phyloP scores from a whole-genome alignment of 805 yeast species.

The Martiniozyma abietophila region DNA sequence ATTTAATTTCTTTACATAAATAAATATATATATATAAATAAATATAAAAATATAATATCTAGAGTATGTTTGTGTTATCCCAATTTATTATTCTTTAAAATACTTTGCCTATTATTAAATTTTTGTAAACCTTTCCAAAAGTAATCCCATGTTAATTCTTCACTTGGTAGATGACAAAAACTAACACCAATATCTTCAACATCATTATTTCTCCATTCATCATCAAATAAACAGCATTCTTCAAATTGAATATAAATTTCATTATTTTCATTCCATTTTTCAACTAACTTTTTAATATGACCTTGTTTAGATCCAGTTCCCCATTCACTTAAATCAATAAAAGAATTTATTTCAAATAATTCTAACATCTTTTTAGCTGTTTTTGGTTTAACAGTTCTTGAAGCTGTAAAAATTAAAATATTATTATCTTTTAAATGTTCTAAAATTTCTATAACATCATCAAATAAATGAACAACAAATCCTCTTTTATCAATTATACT shows the following conservation, averaged over 20 bases:
- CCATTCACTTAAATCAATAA: constrained; percentile 57
- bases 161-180: constrained; percentile 55
- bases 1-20: too few relatives aligned
- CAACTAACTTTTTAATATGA: constrained; percentile 44
- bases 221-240: too few relatives aligned
- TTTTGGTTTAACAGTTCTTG: constrained; percentile 72
- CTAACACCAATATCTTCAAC: constrained; percentile 44
- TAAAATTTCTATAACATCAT: constrained; percentile 60
- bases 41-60: too few relatives aligned
- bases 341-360: constrained; percentile 39
- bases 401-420: constrained; percentile 58
- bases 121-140: constrained; percentile 35
- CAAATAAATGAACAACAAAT: constrained; percentile 45
- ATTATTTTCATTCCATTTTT: constrained; percentile 40
- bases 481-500: constrained; percentile 48
- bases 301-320: constrained; percentile 53
- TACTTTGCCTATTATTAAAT: constrained; percentile 22
- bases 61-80: too few relatives aligned
- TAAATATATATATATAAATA: too few relatives aligned
- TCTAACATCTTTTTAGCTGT: constrained; percentile 59
- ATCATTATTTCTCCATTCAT: neutral
- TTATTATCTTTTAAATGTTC: constrained; percentile 37
- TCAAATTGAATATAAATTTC: too few relatives aligned
- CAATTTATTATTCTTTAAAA: too few relatives aligned
- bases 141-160: constrained; percentile 43